Evolutionary conservation across 495 filamentous ascomycete species (phyloP).

Genomic region (Aspergillus heteromorphus): DNA sequence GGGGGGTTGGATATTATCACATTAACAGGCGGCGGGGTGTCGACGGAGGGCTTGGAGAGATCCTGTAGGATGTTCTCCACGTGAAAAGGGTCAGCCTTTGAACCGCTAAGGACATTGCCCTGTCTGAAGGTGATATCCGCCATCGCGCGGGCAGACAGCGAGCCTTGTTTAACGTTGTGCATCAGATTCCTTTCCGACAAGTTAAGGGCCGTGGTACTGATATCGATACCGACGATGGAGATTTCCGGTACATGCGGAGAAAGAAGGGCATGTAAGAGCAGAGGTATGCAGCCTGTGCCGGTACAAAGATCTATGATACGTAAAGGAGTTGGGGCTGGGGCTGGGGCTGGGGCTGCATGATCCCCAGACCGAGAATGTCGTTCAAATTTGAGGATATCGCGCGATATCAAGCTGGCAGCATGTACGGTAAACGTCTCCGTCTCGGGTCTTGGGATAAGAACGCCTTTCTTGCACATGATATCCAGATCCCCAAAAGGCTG

Average conservation of each 20-base stretch:
- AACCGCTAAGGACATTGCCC: slow-evolving; percentile 50
- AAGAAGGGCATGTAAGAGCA: slow-evolving; percentile 61
- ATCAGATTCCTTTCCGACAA: slow-evolving; percentile 58
- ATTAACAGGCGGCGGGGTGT: slow-evolving; percentile 40
- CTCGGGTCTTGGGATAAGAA: slow-evolving; percentile 79
- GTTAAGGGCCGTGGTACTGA: slow-evolving; percentile 45
- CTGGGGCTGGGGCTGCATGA: not conserved
- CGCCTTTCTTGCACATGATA: slow-evolving; percentile 67
- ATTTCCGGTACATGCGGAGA: slow-evolving; percentile 20
- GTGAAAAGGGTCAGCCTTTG: too few species aligned
- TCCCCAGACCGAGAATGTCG: not conserved
- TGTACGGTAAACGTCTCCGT: slow-evolving; percentile 64
- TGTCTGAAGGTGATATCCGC: slow-evolving; percentile 44
- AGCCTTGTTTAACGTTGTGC: slow-evolving; percentile 40
- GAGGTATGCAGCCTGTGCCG: slow-evolving; percentile 84
- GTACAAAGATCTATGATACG: slow-evolving; percentile 81
- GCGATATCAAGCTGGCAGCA: slow-evolving; percentile 45
- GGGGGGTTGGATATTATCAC: slow-evolving; percentile 88
- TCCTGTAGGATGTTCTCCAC: too few species aligned
- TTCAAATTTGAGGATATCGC: slow-evolving; percentile 4
- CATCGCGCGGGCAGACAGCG: slow-evolving; percentile 23
- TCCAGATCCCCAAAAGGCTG: slow-evolving; percentile 85
- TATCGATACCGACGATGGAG: slow-evolving; percentile 37
- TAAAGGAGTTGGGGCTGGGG: too few species aligned
- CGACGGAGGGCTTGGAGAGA: not conserved